These are phyloP conservation scores for Syncephalastrum monosporum DNA, from an alignment of 371 early-diverging fungal genomes.

Conservation along the genomic window DNA sequence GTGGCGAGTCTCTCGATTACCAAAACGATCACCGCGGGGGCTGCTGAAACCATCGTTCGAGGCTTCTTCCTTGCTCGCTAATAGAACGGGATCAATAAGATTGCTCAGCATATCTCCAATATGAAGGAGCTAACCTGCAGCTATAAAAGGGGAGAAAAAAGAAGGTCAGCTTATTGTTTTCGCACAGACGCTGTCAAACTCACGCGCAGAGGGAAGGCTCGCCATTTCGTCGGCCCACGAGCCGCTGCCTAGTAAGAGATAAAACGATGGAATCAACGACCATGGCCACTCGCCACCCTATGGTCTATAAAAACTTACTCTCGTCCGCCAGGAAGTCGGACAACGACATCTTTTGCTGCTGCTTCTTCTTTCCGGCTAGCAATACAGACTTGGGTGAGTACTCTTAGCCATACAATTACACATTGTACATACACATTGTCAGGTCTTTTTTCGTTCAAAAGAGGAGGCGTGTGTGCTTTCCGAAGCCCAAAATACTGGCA, in stretches of 20 bases:
- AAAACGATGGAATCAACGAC: constrained; percentile 9
- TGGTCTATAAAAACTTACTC: constrained; percentile 54
- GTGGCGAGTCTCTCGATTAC: neutral
- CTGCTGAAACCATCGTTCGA: constrained; percentile 15
- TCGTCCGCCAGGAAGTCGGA: constrained; percentile 76
- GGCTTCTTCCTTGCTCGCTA: constrained; percentile 18
- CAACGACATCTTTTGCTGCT: constrained; percentile 74
- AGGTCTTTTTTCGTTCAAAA: constrained; percentile 2
- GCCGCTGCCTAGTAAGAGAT: constrained; percentile 43
- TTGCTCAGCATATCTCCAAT: neutral
- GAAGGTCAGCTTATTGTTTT: constrained; percentile 5
- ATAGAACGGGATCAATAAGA: constrained; percentile 9
- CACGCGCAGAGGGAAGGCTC: constrained; percentile 89
- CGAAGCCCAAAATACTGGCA: constrained; percentile 1
- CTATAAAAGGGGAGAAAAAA: constrained; percentile 20
- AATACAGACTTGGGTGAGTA: neutral
- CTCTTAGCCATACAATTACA: neutral
- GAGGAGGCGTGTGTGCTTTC: neutral
- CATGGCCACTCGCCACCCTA: constrained; percentile 12
- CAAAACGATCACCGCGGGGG: constrained; percentile 18
- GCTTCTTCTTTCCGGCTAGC: constrained; percentile 67
- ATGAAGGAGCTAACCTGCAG: constrained; percentile 35
- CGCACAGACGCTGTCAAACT: constrained; percentile 24
- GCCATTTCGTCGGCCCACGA: constrained; percentile 94
- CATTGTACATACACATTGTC: constrained; percentile 12